phyloP scores from a whole-genome alignment of 345 rosid genomes.

The Linum usitatissimum region DNA sequence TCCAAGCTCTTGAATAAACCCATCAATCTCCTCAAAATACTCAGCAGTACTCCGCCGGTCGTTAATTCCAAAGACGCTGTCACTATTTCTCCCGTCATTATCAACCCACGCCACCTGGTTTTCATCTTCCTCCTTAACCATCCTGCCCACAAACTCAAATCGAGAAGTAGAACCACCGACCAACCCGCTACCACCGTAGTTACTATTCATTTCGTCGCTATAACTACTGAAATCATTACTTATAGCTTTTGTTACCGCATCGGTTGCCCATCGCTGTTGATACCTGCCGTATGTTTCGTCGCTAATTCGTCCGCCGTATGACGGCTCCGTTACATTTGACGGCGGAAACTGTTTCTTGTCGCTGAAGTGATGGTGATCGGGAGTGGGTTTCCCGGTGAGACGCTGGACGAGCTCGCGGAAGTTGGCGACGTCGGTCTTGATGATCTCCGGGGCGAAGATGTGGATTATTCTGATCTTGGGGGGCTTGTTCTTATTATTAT shows the following conservation, averaged over 20 bases:
- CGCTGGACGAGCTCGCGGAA: conserved; percentile 82
- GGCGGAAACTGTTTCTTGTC: background rate
- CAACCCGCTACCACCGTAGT: background rate
- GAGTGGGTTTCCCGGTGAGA: conserved; percentile 71
- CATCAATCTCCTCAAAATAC: background rate
- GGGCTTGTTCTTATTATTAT: background rate
- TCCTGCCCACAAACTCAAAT: background rate
- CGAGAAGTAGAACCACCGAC: background rate
- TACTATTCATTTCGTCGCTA: background rate
- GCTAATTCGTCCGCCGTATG: background rate
- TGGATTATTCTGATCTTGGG: conserved; percentile 75
- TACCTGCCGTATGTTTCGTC: background rate
- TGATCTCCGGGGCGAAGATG: conserved; percentile 89
- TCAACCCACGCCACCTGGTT: background rate
- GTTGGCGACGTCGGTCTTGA: conserved; percentile 79
- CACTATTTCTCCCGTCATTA: background rate
- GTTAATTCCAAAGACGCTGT: background rate
- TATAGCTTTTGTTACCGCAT: background rate
- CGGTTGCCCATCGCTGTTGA: background rate
- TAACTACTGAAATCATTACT: background rate
- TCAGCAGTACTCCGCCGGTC: background rate
- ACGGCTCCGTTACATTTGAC: background rate
- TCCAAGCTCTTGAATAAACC: background rate
- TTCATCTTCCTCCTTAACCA: background rate
- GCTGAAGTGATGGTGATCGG: background rate